Percentiles rank a stretch among this genome's conserved stretches.
Evolutionary conservation across 176 grass and related monocot genomes (phyloP).

Genomic region (Ampelocalamus luodianensis): DNA sequence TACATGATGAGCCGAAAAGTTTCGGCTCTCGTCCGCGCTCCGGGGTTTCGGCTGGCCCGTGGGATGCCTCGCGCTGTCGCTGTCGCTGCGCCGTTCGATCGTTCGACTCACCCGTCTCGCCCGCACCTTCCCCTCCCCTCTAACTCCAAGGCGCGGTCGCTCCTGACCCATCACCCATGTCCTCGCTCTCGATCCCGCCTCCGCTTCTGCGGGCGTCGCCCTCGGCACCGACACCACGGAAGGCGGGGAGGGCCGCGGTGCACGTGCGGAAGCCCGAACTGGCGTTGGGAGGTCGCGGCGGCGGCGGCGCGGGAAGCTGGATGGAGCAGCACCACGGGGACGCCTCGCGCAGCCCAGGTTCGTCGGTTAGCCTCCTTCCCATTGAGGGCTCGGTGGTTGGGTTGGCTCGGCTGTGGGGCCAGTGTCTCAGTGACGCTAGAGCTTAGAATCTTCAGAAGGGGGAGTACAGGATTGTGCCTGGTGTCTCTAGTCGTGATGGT

Average conservation of each 20-base stretch:
- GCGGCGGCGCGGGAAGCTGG: slow-evolving; percentile 17
- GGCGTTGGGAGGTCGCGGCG: slow-evolving; percentile 28
- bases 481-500: not conserved
- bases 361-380: slow-evolving; percentile 8
- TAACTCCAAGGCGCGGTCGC: too few relatives aligned
- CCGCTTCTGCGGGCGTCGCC: slow-evolving; percentile 26
- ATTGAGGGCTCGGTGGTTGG: not conserved
- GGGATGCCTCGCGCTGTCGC: too few relatives aligned
- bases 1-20: too few relatives aligned
- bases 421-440: not conserved
- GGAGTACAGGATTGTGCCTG: too few relatives aligned
- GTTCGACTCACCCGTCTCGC: too few relatives aligned
- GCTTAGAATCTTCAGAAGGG: too few relatives aligned
- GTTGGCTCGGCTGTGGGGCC: not conserved
- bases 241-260: slow-evolving; percentile 6
- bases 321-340: slow-evolving; percentile 47
- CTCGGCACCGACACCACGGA: not conserved
- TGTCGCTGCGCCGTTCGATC: too few relatives aligned
- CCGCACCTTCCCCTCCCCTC: too few relatives aligned
- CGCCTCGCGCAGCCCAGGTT: slow-evolving; percentile 46
- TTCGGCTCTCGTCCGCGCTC: too few relatives aligned
- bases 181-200: slow-evolving; percentile 31
- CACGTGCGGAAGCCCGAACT: not conserved
- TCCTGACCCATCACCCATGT: slow-evolving; percentile 54
- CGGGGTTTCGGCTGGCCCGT: too few relatives aligned